A percentile compares a stretch with the other conserved stretches of the same genome.
phyloP scores from a whole-genome alignment of 1,139 yeast species.

The Saccharomycopsis hybrid region DNA sequence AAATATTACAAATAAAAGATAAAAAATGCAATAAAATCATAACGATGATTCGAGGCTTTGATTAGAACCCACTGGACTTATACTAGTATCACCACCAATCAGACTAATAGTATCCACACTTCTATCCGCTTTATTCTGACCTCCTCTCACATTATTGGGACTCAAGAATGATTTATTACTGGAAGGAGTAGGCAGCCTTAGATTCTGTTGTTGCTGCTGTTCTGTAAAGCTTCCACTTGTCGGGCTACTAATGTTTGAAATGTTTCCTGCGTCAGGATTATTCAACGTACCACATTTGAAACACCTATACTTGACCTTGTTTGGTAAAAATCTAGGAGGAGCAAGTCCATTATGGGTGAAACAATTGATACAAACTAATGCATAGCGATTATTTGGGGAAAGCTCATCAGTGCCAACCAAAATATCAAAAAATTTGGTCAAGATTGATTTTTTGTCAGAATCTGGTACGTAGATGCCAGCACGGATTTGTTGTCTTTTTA shows the following conservation, averaged over 20 bases:
- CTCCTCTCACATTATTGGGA: too few species aligned
- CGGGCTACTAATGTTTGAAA: neutral
- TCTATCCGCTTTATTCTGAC: too few species aligned
- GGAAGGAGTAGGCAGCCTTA: too few species aligned
- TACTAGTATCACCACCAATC: too few species aligned
- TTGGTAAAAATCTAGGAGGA: constrained; percentile 60
- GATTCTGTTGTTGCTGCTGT: too few species aligned
- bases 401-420: constrained; percentile 69
- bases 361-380: constrained; percentile 65
- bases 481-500: constrained; percentile 23
- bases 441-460: neutral
- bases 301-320: constrained; percentile 55
- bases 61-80: too few species aligned
- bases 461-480: constrained; percentile 15
- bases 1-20: too few species aligned
- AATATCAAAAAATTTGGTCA: constrained; percentile 34
- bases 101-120: too few species aligned
- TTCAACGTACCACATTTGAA: constrained; percentile 64
- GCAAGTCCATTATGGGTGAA: constrained; percentile 75
- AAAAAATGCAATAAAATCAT: too few species aligned
- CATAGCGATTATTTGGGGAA: constrained; percentile 58
- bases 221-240: neutral
- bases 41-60: too few species aligned
- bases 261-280: constrained; percentile 28
- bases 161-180: too few species aligned